These are phyloP conservation scores for Juglanconis oblonga DNA, from an alignment of 2,329 filamentous ascomycete genomes.

Conservation along the genomic window DNA sequence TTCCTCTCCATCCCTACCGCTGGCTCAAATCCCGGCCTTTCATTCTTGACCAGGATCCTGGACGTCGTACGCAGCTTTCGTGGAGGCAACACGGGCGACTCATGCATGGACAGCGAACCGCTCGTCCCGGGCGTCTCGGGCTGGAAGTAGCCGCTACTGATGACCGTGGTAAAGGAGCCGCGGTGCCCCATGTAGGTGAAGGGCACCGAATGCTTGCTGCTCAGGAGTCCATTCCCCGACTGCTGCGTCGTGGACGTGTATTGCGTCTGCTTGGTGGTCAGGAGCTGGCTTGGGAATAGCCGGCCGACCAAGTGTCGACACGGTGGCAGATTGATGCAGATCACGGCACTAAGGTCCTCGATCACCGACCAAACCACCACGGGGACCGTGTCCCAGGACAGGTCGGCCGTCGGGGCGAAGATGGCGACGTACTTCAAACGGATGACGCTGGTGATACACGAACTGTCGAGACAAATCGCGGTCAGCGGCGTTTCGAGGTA, in stretches of 20 bases:
- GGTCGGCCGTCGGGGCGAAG: conserved; percentile 9
- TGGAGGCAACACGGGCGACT: too few relatives aligned
- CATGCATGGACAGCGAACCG: too few relatives aligned
- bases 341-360: conserved; percentile 8
- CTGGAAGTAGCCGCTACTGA: too few relatives aligned
- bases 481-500: not conserved
- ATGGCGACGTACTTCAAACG: conserved; percentile 7
- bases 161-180: too few relatives aligned
- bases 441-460: conserved; percentile 6
- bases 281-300: conserved; percentile 4
- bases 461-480: not conserved
- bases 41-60: not conserved
- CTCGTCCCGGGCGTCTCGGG: too few relatives aligned
- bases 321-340: conserved; percentile 7
- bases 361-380: conserved; percentile 11
- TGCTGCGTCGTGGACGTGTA: not conserved
- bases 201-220: too few relatives aligned
- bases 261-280: not conserved
- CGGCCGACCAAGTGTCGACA: conserved; percentile 2
- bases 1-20: not conserved
- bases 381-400: conserved; percentile 7
- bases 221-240: too few relatives aligned
- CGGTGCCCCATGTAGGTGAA: too few relatives aligned
- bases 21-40: not conserved
- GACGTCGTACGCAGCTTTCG: too few relatives aligned